Base-by-base conservation (phyloP, 2,329 filamentous ascomycete species). In the Penicillium glabrum region DNA sequence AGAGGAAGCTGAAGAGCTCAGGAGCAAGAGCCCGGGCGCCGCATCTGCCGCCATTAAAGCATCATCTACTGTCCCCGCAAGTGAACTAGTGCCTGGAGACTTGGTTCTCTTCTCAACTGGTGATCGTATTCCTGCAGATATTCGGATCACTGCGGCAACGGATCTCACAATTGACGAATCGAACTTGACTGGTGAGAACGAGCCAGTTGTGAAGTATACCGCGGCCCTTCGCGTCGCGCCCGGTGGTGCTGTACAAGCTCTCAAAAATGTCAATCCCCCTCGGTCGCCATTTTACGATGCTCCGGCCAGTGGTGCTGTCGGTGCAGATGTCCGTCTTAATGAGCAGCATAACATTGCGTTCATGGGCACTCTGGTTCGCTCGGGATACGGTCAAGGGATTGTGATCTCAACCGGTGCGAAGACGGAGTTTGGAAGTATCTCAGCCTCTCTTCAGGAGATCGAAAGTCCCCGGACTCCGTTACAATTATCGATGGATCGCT, bases 391-490 rank as follows among this genome's bases (percentile, higher is more conserved):
- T 0, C 93, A 96, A 73, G 95, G 95, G 44, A 88, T 99, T 63
- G 95, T 99, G n/a, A 96, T 97, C 72, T 92, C 93, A 9, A 99
- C 95, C 7, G 96, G 96, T 54, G 89, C 90, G 31, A 86, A 90
- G 57, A 99, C 96, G 0, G 92, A 98, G 68, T 98, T 99, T 75
- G 95, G 95, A 43, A 93, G 91, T 49, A 99, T 99, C 66, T 96
- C 93, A 21, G 89, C 93, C 16, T 97, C 93, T 52, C 84, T 99
- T 26, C 92, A 93, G 48, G 91, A 95, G 60, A 99, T 96, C 27
- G 95, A 98, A 74, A 96, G 92, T 68, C 95, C 95, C 0, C 85
- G 95, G 44, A 99, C 95, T 3, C 95, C 95, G 9, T 81, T 99
- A 29, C 95, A 99, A 72, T 77, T 96, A 9, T 96, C 92, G 19